Evolutionary conservation across 768 basidiomycete species (phyloP).

Genomic region (Mrakia blollopis): DNA sequence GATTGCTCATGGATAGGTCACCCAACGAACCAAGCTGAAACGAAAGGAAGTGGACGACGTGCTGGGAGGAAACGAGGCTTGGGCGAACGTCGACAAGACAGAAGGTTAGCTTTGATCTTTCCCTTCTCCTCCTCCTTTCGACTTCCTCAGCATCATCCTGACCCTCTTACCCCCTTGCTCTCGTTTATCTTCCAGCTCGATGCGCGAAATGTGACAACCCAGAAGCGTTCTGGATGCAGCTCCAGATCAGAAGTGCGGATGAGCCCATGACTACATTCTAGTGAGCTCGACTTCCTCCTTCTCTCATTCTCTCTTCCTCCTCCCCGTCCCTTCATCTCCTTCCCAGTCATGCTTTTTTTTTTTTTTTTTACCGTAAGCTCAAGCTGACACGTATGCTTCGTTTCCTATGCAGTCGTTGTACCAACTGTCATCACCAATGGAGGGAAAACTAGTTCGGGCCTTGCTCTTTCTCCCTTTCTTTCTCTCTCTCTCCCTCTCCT

Average conservation of each 20-base stretch:
- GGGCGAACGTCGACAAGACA: conserved; percentile 88
- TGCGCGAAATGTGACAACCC: conserved; percentile 76
- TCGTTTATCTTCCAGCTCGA: conserved; percentile 44
- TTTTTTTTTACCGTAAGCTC: too few relatives aligned
- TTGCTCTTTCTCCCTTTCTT: neutral
- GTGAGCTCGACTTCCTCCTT: conserved; percentile 38
- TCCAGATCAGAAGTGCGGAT: conserved; percentile 59
- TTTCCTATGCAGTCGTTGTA: conserved; percentile 12
- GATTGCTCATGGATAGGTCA: conserved; percentile 58
- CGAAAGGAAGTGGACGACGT: conserved; percentile 95
- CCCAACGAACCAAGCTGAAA: conserved; percentile 74
- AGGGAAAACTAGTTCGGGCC: conserved; percentile 15
- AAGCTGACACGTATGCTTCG: neutral
- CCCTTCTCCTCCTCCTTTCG: neutral
- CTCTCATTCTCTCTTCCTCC: neutral
- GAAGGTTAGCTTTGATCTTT: conserved; percentile 32
- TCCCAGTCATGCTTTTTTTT: too few relatives aligned
- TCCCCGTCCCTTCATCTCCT: neutral
- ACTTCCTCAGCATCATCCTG: neutral
- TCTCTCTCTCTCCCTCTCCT: neutral
- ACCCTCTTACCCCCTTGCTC: neutral
- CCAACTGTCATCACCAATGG: conserved; percentile 23
- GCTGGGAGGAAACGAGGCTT: conserved; percentile 84
- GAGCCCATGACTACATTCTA: conserved; percentile 48
- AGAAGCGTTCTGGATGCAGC: conserved; percentile 87